Base-by-base conservation (phyloP, 2,329 filamentous ascomycete genomes). In the Botrytis deweyae region DNA sequence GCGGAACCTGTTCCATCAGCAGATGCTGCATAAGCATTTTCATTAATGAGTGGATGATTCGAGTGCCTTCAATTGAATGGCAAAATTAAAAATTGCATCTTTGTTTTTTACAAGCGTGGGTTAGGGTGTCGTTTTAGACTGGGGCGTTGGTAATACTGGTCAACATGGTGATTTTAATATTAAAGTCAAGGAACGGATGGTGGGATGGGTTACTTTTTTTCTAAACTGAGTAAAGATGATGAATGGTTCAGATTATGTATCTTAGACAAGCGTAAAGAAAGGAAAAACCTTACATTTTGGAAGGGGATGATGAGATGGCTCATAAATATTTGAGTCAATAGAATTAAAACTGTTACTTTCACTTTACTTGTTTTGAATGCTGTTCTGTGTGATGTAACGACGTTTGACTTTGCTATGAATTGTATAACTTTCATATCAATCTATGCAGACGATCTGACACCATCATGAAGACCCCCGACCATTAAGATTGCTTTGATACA, bases 1-100 rank as follows among this genome's bases (percentile, higher is more conserved):
- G 85, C 90, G 33, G 90, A 94, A 82, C 94, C 95, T 63, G 89
- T 93, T 72, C 90, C 91, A 76, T 95, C 91, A 79, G 95, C 95
- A 74, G 94, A 94, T 83, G 94, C 94, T 76, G 94, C 94, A 80
- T 95, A 83, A 77, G 73, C 70, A 72, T 36, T 38, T 61, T 70
- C 64, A 18, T 70, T 71, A 72, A 68, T 49, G 70, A 72, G 36
- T 68, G 49, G 66, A 67, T 72, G 70, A 40, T 62, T 7, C 12
- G 38, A 68, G 18, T 55, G 36, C n/a, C 36, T 72, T 16, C 44
- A 72, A 42, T 44, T 16, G 61, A 65, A 52, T 44, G 59, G 46
- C 61, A 20, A 63, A 55, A 64, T 49, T 29, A 52, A 63, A 64
- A 71, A 73, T 69, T 66, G 62, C 59, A 74, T 65, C 38, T 76